Evolutionary conservation across 208 protist genomes (phyloP), one percentile per base, ranked within the genome.

Genomic region (Wallacemonas sp.): DNA sequence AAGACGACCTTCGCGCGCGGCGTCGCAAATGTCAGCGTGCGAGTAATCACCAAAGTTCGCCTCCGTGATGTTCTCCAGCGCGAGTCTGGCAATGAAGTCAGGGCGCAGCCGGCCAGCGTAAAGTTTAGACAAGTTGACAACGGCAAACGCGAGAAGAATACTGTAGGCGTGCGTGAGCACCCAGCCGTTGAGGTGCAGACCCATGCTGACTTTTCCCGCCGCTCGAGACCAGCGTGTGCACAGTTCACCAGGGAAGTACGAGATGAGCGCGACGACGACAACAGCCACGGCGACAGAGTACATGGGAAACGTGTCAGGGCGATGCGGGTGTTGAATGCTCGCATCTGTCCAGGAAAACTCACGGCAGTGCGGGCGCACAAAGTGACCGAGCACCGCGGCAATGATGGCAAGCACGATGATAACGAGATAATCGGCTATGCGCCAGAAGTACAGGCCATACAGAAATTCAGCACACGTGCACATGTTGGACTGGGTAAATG

Each of bases 51-150:
- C 63, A n/a, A 65, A 26, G 49, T 28, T 83, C 1, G 26, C 56
- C 53, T 74, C 19, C 9, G 68, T 65, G 73, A 78, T 73, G 27
- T 74, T 72, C 31, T 74, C 62, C 38, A 42, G 24, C 14, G 55
- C 61, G 45, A 95, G 80, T 0, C 81, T 76, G 1, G 68, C 69
- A 15, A 90, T 47, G 63, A 93, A 98, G 72, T 96, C 85, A 21
- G 96, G 96, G 11, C 94, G 80, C 38, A 94, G 84, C 12, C 96
- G 78, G 8, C 96, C 93, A 12, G 91, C 91, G 46, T 82, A 85
- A 8, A 95, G 28, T 67, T 94, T 91, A 17, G 70, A 64, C 42
- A 88, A 1, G 44, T 76, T 81, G 54, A 84, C 75, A 17, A 88
- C 59, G 3, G 70, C 65, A 39, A 81, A 72, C 1, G 88, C 76